Conservation (phyloP, 1,284 basidiomycete species). For the Malassezia equina region DNA sequence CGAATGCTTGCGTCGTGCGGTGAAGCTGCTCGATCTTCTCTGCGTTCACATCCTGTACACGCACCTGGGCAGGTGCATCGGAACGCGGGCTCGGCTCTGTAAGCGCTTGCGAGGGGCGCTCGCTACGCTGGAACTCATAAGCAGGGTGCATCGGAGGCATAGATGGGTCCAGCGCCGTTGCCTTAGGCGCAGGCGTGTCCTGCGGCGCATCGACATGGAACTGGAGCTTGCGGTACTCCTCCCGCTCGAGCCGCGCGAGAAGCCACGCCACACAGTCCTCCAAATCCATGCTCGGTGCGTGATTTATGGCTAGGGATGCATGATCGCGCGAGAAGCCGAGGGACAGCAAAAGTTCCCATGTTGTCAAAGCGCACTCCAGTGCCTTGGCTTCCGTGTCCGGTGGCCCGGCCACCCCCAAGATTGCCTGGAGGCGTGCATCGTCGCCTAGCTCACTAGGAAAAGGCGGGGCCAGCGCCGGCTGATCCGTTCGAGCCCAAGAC, state of each 20-base stretch:
- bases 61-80: not conserved
- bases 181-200: not conserved
- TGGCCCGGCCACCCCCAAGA: not conserved
- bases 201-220: not conserved
- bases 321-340: constrained; percentile 68
- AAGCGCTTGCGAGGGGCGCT: not conserved
- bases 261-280: constrained; percentile 66
- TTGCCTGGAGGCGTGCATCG: not conserved
- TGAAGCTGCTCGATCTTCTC: constrained; percentile 18
- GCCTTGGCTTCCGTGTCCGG: constrained; percentile 52
- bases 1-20: constrained; percentile 14
- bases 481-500: not conserved
- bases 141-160: constrained; percentile 25
- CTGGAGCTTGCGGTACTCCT: not conserved
- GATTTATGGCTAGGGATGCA: constrained; percentile 61
- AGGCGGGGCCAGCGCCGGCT: not conserved
- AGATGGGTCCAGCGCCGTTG: constrained; percentile 25
- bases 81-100: not conserved
- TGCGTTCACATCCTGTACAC: not conserved
- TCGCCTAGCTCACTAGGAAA: not conserved
- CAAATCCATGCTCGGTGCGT: constrained; percentile 60
- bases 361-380: constrained; percentile 62
- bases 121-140: constrained; percentile 26
- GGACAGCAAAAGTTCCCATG: constrained; percentile 70
- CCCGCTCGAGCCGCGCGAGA: constrained; percentile 4